Conservation (phyloP, 179 eudicot genomes). For the Patellifolia procumbens region DNA sequence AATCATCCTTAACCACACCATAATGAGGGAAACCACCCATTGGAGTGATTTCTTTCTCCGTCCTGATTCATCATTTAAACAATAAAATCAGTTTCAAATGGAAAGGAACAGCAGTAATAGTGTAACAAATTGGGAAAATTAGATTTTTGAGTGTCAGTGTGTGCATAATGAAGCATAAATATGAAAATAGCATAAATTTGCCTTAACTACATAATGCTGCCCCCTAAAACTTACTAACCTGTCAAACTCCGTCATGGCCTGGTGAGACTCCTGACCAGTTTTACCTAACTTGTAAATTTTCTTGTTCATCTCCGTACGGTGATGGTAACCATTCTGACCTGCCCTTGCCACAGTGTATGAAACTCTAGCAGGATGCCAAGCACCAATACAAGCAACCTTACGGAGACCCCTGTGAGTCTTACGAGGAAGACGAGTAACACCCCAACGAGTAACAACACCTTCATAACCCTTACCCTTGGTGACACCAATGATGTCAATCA, state of each 20-base stretch:
- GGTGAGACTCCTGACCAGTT: slow-evolving; percentile 55
- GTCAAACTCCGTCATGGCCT: slow-evolving; percentile 70
- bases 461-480: slow-evolving; percentile 85
- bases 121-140: no score
- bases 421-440: slow-evolving; percentile 87
- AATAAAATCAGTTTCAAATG: neutral
- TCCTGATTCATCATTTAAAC: slow-evolving; percentile 27
- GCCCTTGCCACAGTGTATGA: slow-evolving; percentile 89
- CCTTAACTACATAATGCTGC: neutral
- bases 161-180: neutral
- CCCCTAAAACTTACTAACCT: slow-evolving; percentile 37
- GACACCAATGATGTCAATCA: slow-evolving; percentile 82
- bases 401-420: slow-evolving; percentile 91
- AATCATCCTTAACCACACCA: slow-evolving; percentile 54
- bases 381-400: slow-evolving; percentile 91
- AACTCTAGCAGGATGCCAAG: slow-evolving; percentile 86
- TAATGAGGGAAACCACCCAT: slow-evolving; percentile 61
- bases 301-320: slow-evolving; percentile 86
- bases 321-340: slow-evolving; percentile 90
- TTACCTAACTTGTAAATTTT: slow-evolving; percentile 81
- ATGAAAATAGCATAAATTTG: no score
- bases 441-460: slow-evolving; percentile 93
- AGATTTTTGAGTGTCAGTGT: no score
- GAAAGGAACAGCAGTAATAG: no score
- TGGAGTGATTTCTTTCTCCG: slow-evolving; percentile 50